Conservation (phyloP, 495 filamentous ascomycete genomes). For the Podospora australis region DNA sequence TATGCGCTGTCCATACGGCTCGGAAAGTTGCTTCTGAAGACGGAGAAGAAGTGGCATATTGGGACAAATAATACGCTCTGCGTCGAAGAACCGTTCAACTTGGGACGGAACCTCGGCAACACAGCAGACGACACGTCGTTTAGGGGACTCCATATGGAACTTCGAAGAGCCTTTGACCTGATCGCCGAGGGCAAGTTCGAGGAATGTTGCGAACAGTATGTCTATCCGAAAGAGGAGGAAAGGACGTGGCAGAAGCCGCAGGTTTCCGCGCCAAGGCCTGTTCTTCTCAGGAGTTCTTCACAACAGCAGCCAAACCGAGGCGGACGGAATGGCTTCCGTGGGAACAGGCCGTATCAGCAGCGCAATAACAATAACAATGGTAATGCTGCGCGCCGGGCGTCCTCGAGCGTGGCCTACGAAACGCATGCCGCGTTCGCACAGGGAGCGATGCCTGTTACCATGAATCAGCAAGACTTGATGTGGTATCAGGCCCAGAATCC, state of each 20-base stretch:
- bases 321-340: too few relatives aligned
- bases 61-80: constrained; percentile 75
- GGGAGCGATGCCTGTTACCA: constrained; percentile 9
- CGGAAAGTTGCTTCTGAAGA: constrained; percentile 74
- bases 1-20: constrained; percentile 80
- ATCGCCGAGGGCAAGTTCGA: constrained; percentile 68
- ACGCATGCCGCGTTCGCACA: constrained; percentile 20
- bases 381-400: constrained; percentile 35
- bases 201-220: constrained; percentile 75
- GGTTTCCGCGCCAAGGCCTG: constrained; percentile 39
- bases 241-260: constrained; percentile 65
- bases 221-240: constrained; percentile 79
- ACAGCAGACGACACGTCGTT: constrained; percentile 94
- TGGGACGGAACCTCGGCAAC: constrained; percentile 86
- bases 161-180: constrained; percentile 79
- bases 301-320: constrained; percentile 40
- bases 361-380: constrained; percentile 53
- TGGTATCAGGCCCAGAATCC: constrained; percentile 36
- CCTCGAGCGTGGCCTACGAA: constrained; percentile 35
- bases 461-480: constrained; percentile 32
- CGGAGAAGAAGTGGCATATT: constrained; percentile 78
- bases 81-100: constrained; percentile 96
- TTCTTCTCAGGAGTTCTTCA: constrained; percentile 46
- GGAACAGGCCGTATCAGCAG: background rate
- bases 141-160: constrained; percentile 79